Evolutionary conservation across 805 yeast species (phyloP).

Genomic region (Kazachstania bromeliacearum): DNA sequence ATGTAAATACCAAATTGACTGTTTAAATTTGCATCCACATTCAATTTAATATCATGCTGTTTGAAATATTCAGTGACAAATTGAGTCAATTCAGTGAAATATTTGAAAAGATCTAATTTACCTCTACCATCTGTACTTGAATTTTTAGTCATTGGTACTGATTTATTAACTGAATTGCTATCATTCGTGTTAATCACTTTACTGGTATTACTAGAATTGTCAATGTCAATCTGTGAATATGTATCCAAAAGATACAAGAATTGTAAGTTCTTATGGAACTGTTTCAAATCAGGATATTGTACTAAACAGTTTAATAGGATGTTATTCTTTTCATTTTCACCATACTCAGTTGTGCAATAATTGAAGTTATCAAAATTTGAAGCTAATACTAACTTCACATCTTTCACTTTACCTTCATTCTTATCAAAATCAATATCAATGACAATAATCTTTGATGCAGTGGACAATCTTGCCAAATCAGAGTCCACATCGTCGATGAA

Average conservation of each 20-base stretch:
- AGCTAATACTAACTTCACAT: slow-evolving; percentile 30
- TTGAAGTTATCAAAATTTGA: slow-evolving; percentile 31
- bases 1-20: slow-evolving; percentile 26
- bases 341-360: slow-evolving; percentile 15
- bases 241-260: slow-evolving; percentile 26
- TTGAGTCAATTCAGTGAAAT: slow-evolving; percentile 15
- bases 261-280: slow-evolving; percentile 27
- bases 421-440: slow-evolving; percentile 30
- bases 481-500: slow-evolving; percentile 26
- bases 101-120: slow-evolving; percentile 26
- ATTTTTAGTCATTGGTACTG: neutral
- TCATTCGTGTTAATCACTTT: slow-evolving; percentile 1
- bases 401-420: slow-evolving; percentile 19
- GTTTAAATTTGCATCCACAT: slow-evolving; percentile 20
- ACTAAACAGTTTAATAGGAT: slow-evolving; percentile 26
- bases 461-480: slow-evolving; percentile 24
- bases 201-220: slow-evolving; percentile 8
- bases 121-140: slow-evolving; percentile 7
- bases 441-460: slow-evolving; percentile 31
- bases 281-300: slow-evolving; percentile 20
- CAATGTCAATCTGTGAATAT: slow-evolving; percentile 24
- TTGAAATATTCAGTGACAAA: slow-evolving; percentile 1
- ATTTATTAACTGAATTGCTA: neutral
- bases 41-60: slow-evolving; percentile 6
- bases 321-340: slow-evolving; percentile 10